Evolutionary conservation across 257 asterid species (phyloP).

Genomic region (Osmanthus fragrans): DNA sequence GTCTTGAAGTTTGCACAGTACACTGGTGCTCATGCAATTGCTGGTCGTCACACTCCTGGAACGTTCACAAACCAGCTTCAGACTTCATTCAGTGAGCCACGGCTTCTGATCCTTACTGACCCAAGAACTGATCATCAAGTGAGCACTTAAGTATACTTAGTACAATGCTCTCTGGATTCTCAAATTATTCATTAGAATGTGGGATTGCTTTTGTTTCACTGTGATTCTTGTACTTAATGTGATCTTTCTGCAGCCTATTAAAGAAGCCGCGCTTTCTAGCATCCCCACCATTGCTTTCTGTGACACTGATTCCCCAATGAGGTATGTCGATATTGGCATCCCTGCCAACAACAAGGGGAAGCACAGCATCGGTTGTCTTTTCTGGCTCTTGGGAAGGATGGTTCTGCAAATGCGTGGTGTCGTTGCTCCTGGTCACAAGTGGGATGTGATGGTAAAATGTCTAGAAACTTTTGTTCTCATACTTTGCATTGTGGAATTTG

Average conservation of each 20-base stretch:
- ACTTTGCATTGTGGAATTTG: neutral
- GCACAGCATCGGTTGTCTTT: constrained; percentile 44
- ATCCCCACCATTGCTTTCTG: constrained; percentile 48
- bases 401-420: constrained; percentile 46
- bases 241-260: constrained; percentile 34
- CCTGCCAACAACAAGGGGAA: constrained; percentile 48
- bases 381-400: constrained; percentile 46
- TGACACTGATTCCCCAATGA: constrained; percentile 44
- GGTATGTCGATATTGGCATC: constrained; percentile 43
- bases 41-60: constrained; percentile 46
- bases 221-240: neutral
- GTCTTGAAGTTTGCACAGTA: constrained; percentile 47
- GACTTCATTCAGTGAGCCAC: constrained; percentile 44
- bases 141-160: neutral
- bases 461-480: neutral
- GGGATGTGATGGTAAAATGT: constrained; percentile 42
- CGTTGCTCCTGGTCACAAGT: constrained; percentile 40
- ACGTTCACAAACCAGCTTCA: constrained; percentile 48
- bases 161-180: neutral
- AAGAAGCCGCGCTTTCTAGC: constrained; percentile 39
- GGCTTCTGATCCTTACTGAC: constrained; percentile 45
- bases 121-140: constrained; percentile 50
- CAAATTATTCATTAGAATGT: neutral
- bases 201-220: neutral
- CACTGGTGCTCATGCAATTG: constrained; percentile 37